phyloP scores from a whole-genome alignment of 495 filamentous ascomycete species.

The Aspergillus funiculosus region DNA sequence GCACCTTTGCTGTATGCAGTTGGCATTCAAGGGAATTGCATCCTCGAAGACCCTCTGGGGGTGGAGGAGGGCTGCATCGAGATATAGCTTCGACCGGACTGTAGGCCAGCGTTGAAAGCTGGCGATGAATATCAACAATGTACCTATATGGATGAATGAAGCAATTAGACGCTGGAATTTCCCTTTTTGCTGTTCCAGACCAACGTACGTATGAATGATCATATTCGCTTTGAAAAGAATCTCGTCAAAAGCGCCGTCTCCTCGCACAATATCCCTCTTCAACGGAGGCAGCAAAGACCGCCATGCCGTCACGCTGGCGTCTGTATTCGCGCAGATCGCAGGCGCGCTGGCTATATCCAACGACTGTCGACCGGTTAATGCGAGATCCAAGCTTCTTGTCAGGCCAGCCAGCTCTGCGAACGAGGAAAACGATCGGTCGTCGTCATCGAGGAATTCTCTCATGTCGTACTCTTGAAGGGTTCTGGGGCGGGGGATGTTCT shows the following conservation, averaged over 20 bases:
- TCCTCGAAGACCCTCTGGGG: constrained; percentile 8
- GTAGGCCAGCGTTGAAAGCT: constrained; percentile 14
- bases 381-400: constrained; percentile 15
- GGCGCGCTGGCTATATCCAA: constrained; percentile 7
- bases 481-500: constrained; percentile 13
- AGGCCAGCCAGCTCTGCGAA: constrained; percentile 19
- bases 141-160: constrained; percentile 11
- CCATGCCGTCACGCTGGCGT: constrained; percentile 17
- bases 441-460: constrained; percentile 16
- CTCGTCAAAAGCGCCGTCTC: constrained; percentile 19
- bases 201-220: constrained; percentile 18
- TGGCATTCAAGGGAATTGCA: constrained; percentile 12
- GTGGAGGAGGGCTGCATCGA: constrained; percentile 15
- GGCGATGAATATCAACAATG: constrained; percentile 20
- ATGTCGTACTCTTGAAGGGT: constrained; percentile 20
- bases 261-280: constrained; percentile 14
- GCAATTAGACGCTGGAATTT: neutral
- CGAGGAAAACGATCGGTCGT: constrained; percentile 16
- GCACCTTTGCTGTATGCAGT: constrained; percentile 19
- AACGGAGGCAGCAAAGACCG: constrained; percentile 11
- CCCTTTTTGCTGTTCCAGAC: too few species aligned
- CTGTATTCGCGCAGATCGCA: constrained; percentile 10
- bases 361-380: constrained; percentile 3
- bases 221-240: constrained; percentile 23
- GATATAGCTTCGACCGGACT: constrained; percentile 17